phyloP scores from a whole-genome alignment of 306 rosid genomes.

The Carpinus viminea region DNA sequence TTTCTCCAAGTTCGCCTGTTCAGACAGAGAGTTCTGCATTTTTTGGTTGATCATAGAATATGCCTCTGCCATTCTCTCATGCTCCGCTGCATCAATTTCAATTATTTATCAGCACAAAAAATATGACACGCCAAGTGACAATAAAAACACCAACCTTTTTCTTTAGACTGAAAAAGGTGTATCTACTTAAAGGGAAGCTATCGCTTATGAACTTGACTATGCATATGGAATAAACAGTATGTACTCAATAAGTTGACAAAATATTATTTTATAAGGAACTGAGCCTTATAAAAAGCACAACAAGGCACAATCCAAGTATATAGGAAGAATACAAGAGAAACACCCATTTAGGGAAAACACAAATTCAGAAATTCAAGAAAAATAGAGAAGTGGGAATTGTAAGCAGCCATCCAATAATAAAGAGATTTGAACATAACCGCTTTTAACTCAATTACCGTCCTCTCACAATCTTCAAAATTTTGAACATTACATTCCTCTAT shows the following conservation, averaged over 20 bases:
- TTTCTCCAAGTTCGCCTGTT: constrained; percentile 67
- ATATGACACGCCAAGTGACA: constrained; percentile 12
- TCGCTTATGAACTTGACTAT: background rate
- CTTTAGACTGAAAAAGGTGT: constrained; percentile 8
- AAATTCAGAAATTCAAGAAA: too few relatives aligned
- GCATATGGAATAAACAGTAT: background rate
- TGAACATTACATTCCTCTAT: too few relatives aligned
- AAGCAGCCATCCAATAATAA: too few relatives aligned
- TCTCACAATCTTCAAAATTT: too few relatives aligned
- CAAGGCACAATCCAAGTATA: too few relatives aligned
- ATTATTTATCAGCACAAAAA: constrained; percentile 17
- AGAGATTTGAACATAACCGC: too few relatives aligned
- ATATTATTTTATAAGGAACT: too few relatives aligned
- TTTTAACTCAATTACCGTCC: too few relatives aligned
- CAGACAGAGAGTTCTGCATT: constrained; percentile 62
- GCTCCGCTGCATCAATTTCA: constrained; percentile 65
- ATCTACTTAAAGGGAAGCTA: background rate
- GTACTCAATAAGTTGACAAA: background rate
- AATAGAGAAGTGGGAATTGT: too few relatives aligned
- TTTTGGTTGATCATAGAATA: constrained; percentile 77
- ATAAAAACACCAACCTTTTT: constrained; percentile 15
- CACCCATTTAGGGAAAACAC: too few relatives aligned
- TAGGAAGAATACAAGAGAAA: too few relatives aligned
- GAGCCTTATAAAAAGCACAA: too few relatives aligned
- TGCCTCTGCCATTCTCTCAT: constrained; percentile 81